Base-by-base conservation (phyloP, 345 rosid genomes). In the Eucalyptus pauciflora region DNA sequence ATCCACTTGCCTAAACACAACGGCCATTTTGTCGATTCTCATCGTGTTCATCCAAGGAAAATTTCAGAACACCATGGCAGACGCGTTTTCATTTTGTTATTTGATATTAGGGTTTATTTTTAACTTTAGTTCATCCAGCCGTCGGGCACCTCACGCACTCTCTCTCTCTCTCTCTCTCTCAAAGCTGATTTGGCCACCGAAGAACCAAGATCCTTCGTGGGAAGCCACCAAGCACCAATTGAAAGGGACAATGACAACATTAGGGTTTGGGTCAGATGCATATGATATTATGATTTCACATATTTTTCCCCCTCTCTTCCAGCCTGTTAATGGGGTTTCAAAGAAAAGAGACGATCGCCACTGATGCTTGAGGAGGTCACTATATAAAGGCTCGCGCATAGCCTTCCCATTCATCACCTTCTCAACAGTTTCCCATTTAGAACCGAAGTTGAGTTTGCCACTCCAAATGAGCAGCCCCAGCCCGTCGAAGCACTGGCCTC, bases 401-500 rank as follows among this genome's bases (percentile, higher is more conserved):
- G 52, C 33, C 52, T 29, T n/a, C 86, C 22, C 6, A 24, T n/a
- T 46, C 50, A 85, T 85, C 52, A 45, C 33, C 52, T 46, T 8
- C 86, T 85, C 86, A 13, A 45, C 52, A 45, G 17, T 46, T 46
- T 10, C 24, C 10, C 86, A 7, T 24, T 85, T 14, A 29, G 86
- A 46, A 49, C 41, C 37, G 15, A 49, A 49, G 13, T 14, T 10
- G 17, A 85, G 25, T 49, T 49, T 20, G 25, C 45, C 45, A 3
- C 81, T 17, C 81, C 31, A 69, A 8, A 94, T 94, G 94, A 92
- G 88, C 85, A 64, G 45, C 86, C 86, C 71, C 45, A 52, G 48
- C 48, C 60, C 58, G 86, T 88, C 85, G 87, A 91, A 91, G 87
- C 89, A 86, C 62, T 91, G 91, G 90, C 90, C 90, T 87, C 88